Evolutionary conservation across 441 rosid species (phyloP), one percentile per base, ranked within the genome.

Genomic region (Populus hybrid): DNA sequence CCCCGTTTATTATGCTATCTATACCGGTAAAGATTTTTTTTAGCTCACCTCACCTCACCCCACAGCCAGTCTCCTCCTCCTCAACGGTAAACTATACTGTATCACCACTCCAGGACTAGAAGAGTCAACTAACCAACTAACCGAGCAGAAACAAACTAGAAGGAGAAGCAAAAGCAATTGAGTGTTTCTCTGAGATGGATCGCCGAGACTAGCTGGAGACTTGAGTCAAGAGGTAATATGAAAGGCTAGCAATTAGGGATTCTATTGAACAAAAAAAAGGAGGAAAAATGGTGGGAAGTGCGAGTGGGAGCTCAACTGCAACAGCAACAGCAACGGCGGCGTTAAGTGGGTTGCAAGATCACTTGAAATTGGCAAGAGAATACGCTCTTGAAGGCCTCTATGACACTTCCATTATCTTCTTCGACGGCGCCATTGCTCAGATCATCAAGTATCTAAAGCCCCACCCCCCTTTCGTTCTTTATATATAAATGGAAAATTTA

Each of bases 341-440:
- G 38, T 8, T 69, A 8, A 21, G 72, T 6, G 99, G 99, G 74
- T 81, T 95, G 73, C 98, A 95, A 83, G 99, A 93, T 79, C 99
- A 95, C 93, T 86, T 93, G 90, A 95, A 92, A 81, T 86, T 97
- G 84, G 99, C 99, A 0, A 87, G 97, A 83, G 99, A 95, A 66
- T 91, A 97, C 76, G 98, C 99, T 57, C 87, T 92, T n/a, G 99
- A 95, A 88, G 99, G 99, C 28, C 90, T 94, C n/a, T 95, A 97
- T 74, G 99, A 97, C 72, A 95, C 99, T 72, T 91, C 99, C 20
- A 81, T 92, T 70, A 97, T 97, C 91, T 97, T 97, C 95, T 97
- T 97, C 85, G 99, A 97, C 76, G 99, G 99, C 38, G 98, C 99
- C 86, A 87, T 97, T 85, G 99, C 99, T 78, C 99, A 97, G 93